Base-by-base conservation (phyloP, 768 basidiomycete genomes). In the Mycena alexandri region DNA sequence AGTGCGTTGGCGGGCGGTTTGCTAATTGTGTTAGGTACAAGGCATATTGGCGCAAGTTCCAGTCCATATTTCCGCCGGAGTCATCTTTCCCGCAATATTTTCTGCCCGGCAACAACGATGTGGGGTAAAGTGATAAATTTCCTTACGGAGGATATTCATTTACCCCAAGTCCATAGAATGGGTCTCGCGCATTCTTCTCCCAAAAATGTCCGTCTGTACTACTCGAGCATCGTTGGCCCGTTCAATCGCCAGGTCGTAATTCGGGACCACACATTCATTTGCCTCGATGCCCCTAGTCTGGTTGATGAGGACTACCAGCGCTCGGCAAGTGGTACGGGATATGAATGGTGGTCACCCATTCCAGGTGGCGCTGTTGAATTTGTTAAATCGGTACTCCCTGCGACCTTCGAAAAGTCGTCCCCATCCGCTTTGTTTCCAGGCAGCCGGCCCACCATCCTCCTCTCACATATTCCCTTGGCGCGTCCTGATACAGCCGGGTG, bases 381-480 rank as follows among this genome's bases (percentile, higher is more conserved):
- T 72, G 82, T 93, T 6, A 84, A 83, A 58, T 67, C 66, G 6
- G 56, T 81, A 81, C 25, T 71, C 86, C 33, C 73, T 75, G 69
- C 83, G 84, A 86, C 79, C 76, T 81, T 46, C 17, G 13, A 58
- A 57, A 21, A 46, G 14, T 33, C 5, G n/a, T 1, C 14, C 17
- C 1, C 19, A 8, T 24, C 10, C n/a, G 22, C 25, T 17, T 19
- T 21, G 43, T 60, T 16, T 57, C 34, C 41, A 81, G 80, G 76
- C 47, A 68, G 72, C 43, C 75, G 84, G 24, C 89, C 90, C 14
- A 75, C 86, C 19, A 86, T 97, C 55, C 78, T 98, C 25, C 83
- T 98, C 63, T 91, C 87, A 58, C 96, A 98, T 76, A 95, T 98
- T 51, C 96, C 96, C 5, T 82, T 98, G 17, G 87, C 88, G 9